Percentiles rank a stretch among this genome's conserved stretches.
These are phyloP conservation scores for Suhomyces xylopsoci DNA, from an alignment of 805 yeast species.

Conservation along the genomic window DNA sequence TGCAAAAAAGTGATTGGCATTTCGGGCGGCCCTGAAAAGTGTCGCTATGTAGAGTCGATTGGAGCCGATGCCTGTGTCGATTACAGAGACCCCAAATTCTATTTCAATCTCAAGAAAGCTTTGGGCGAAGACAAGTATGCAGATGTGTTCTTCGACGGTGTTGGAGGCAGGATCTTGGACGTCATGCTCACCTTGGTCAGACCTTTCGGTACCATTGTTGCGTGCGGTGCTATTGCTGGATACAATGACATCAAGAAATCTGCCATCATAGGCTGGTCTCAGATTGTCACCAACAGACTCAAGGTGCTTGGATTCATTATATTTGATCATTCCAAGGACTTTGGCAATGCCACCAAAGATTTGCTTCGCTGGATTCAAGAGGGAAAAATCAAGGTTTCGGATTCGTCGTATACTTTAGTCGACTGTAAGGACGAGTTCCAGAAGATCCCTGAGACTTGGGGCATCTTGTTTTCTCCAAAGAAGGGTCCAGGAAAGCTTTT, in stretches of 20 bases:
- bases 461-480: slow-evolving; percentile 40
- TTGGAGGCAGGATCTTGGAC: slow-evolving; percentile 59
- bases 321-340: slow-evolving; percentile 38
- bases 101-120: slow-evolving; percentile 21
- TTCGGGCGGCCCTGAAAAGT: slow-evolving; percentile 58
- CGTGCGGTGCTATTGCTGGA: slow-evolving; percentile 64
- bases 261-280: slow-evolving; percentile 38
- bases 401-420: slow-evolving; percentile 21
- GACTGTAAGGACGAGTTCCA: slow-evolving; percentile 29
- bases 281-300: slow-evolving; percentile 50
- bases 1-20: slow-evolving; percentile 59
- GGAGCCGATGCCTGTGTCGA: slow-evolving; percentile 55
- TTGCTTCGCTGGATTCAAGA: slow-evolving; percentile 34
- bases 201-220: slow-evolving; percentile 44
- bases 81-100: slow-evolving; percentile 42
- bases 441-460: slow-evolving; percentile 48
- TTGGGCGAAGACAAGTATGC: slow-evolving; percentile 45
- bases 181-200: slow-evolving; percentile 38
- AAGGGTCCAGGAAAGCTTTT: slow-evolving; percentile 51
- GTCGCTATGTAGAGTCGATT: slow-evolving; percentile 49
- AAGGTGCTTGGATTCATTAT: slow-evolving; percentile 53
- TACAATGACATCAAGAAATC: slow-evolving; percentile 44
- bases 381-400: slow-evolving; percentile 40
- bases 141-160: slow-evolving; percentile 58
- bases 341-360: slow-evolving; percentile 34